Conservation (phyloP, 306 rosid genomes). For the Vigna nakashimae region DNA sequence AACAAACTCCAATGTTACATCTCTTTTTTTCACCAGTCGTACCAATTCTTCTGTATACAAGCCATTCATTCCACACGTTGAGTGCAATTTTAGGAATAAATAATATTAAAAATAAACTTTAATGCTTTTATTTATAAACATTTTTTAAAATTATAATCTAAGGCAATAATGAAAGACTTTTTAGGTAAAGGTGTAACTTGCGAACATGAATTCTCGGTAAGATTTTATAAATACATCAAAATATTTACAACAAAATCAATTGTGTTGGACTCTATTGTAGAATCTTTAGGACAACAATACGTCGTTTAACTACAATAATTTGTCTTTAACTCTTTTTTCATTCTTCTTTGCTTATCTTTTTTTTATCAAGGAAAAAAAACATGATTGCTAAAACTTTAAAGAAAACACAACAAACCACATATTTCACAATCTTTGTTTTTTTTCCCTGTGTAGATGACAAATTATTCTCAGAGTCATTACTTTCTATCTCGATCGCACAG, state of each 20-base stretch:
- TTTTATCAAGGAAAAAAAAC: too few relatives aligned
- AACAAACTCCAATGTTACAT: background rate
- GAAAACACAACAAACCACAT: background rate
- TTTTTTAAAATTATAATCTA: too few relatives aligned
- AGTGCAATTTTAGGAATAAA: too few relatives aligned
- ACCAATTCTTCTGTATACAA: too few relatives aligned
- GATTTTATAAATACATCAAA: too few relatives aligned
- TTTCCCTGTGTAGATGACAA: background rate
- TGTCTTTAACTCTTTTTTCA: background rate
- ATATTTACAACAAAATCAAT: too few relatives aligned
- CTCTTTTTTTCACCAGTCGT: too few relatives aligned
- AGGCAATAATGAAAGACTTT: too few relatives aligned
- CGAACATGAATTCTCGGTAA: background rate
- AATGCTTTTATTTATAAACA: too few relatives aligned
- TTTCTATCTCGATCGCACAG: conserved; percentile 16
- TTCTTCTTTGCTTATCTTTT: background rate
- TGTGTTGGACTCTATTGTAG: background rate
- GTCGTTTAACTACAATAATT: background rate
- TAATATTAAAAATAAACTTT: too few relatives aligned
- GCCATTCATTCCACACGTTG: too few relatives aligned
- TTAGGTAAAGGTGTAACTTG: background rate
- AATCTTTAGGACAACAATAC: conserved; percentile 13
- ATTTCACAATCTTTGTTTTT: background rate
- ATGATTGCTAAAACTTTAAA: background rate
- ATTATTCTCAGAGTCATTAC: background rate